Evolutionary conservation across 257 asterid species (phyloP), one percentile per base, ranked within the genome.

Genomic region (Jacaranda mimosifolia): DNA sequence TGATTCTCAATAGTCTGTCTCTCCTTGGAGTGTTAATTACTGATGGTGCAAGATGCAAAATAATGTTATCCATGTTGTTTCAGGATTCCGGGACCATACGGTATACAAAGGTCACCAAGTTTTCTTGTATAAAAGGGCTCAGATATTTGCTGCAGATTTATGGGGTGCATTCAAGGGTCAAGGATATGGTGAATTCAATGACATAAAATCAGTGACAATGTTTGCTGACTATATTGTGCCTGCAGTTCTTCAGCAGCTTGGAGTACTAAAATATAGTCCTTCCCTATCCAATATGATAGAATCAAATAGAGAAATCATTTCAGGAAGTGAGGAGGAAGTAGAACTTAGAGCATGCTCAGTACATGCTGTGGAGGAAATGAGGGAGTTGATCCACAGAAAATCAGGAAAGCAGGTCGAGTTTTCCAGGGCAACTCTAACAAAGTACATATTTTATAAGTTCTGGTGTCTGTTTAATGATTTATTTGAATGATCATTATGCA

Each of bases 161-260:
- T 93, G 98, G 99, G 99, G 99, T 65, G 94, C 99, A 71, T 96
- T 96, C 81, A 91, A 93, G 84, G 99, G 99, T 79, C 91, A 87
- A 77, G 91, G 88, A 45, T 90, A 86, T 73, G 99, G 98, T n/a
- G 93, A 93, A 76, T 87, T 96, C 73, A 87, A 81, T 21, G 98
- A 96, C 78, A 80, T 89, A 63, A 85, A 87, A 60, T 83, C 95
- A 35, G 86, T 96, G 83, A 96, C 97, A 19, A 93, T 96, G 86
- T 96, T 96, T 83, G 99, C 99, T 0, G 99, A 93, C 83, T 96
- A 96, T 74, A 93, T 93, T 74, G 95, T 96, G 69, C 99, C 99
- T 72, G 97, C 97, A 56, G 98, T 96, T 73, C 97, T 93, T 68
- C 83, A 85, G 84, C 93, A 91, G 84, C 97, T 96, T 40, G 99